Percentiles rank a stretch among this genome's conserved stretches.
These are phyloP conservation scores for Beauveria caledonica DNA, from an alignment of 2,329 filamentous ascomycete genomes.

Conservation along the genomic window DNA sequence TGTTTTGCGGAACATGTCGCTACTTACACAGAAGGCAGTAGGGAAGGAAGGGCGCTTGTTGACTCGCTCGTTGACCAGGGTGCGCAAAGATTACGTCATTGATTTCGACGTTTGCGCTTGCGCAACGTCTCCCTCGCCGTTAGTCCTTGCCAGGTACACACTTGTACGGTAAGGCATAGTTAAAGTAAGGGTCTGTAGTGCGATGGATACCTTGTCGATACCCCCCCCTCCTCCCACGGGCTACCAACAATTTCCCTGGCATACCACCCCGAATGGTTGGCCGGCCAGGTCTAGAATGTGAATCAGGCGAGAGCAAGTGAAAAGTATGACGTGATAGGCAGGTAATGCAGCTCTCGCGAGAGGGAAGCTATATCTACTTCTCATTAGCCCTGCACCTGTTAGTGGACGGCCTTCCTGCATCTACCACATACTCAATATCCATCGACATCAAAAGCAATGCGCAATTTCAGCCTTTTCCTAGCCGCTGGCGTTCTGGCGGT, in stretches of 20 bases:
- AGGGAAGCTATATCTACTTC: neutral
- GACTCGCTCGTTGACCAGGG: neutral
- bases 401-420: neutral
- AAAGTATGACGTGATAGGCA: slow-evolving; percentile 10
- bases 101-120: neutral
- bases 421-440: neutral
- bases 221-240: too few species aligned
- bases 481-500: slow-evolving; percentile 60
- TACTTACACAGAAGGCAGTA: too few species aligned
- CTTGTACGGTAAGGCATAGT: too few species aligned
- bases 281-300: slow-evolving; percentile 1
- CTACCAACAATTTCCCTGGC: neutral
- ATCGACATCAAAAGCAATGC: slow-evolving; percentile 51
- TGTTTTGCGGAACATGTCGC: too few species aligned
- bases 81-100: slow-evolving; percentile 8
- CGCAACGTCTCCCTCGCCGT: neutral
- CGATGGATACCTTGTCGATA: slow-evolving; percentile 3
- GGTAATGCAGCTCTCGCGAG: slow-evolving; percentile 2
- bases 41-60: neutral
- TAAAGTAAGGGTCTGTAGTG: neutral
- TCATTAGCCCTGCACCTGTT: neutral
- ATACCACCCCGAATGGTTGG: neutral
- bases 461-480: slow-evolving; percentile 62
- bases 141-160: neutral
- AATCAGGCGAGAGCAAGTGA: slow-evolving; percentile 6